These are phyloP conservation scores for Chaetomium fimeti DNA, from an alignment of 495 filamentous ascomycete genomes.

Conservation along the genomic window DNA sequence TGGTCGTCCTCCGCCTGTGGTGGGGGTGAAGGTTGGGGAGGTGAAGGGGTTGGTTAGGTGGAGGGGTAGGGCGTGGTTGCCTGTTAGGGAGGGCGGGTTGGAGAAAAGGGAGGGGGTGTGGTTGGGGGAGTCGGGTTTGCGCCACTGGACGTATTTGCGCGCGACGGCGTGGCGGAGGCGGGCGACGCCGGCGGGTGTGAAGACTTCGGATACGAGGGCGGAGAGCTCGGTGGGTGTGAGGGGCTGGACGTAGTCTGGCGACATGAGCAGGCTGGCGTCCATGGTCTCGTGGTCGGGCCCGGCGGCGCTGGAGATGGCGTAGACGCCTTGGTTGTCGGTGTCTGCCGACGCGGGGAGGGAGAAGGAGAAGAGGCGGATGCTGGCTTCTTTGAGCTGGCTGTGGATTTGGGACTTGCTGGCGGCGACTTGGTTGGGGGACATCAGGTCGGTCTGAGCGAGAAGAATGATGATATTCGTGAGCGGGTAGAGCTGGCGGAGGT, in stretches of 20 bases:
- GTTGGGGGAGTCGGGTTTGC: conserved; percentile 31
- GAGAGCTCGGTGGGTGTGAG: conserved; percentile 74
- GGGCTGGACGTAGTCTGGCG: conserved; percentile 85
- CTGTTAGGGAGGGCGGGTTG: no score
- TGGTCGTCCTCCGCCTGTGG: not conserved
- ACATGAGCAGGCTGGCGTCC: conserved; percentile 96
- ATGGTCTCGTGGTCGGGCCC: conserved; percentile 80
- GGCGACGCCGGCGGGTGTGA: conserved; percentile 75
- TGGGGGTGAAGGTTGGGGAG: not conserved
- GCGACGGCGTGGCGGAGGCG: conserved; percentile 85
- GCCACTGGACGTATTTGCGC: conserved; percentile 79
- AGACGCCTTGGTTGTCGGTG: conserved; percentile 52
- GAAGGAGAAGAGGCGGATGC: conserved; percentile 70
- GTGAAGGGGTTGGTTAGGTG: not conserved
- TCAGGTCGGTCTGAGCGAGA: conserved; percentile 72
- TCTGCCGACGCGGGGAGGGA: conserved; percentile 33
- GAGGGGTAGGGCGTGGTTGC: not conserved
- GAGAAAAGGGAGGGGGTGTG: conserved; percentile 5
- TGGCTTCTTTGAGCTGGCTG: conserved; percentile 57
- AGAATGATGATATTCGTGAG: conserved; percentile 86
- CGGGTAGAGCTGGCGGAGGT: conserved; percentile 68
- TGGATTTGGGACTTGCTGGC: conserved; percentile 61
- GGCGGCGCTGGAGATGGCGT: conserved; percentile 76
- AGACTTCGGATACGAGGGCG: conserved; percentile 67
- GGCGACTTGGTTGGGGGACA: conserved; percentile 59